Base-by-base conservation (phyloP, 2,329 filamentous ascomycete genomes). In the Penicillium glabrum region DNA sequence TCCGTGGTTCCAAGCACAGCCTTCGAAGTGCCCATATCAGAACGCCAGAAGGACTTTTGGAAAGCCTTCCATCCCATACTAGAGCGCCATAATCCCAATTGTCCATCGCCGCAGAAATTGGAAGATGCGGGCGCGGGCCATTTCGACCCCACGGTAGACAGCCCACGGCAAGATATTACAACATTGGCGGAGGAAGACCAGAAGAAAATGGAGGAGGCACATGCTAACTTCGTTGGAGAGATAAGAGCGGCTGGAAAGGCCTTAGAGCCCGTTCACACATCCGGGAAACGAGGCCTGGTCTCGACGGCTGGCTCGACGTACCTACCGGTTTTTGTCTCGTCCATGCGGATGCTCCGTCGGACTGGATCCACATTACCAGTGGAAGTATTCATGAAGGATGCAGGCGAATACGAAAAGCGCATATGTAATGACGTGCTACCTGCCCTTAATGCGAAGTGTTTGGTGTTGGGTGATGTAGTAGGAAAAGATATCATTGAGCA, bases 301-400 rank as follows among this genome's bases (percentile, higher is more conserved):
- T 81, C 81, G 23, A 80, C 80, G 2, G 80, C 80, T 3, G 78
- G 80, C 10, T 71, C 75, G 0, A 66, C 70, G 11, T 81, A 82
- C 63, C 73, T 83, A 46, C 80, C 81, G 1, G 75, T 81, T 9
- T 79, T 81, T 48, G 62, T 84, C 19, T 77, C 79, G 3, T 79
- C 80, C 3, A 68, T 84, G 21, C 76, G 80, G 11, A 82, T 83
- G 77, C 72, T 83, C 24, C 79, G 82, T 13, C 77, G 77, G 44
- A 75, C 76, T 8, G 82, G 81, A 23, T 82, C 80, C 29, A 74
- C 66, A 4, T 68, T 84, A 9, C 82, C 82, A 1, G 77, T 83
- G 4, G 72, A 78, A 54, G 72, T 79, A 47, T 80, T 74, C 46
- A 68, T 79, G 62, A 71, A 73, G 51, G 71, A 75, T 47, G 60